Evolutionary conservation across 2,329 filamentous ascomycete genomes (phyloP), one percentile per base, ranked within the genome.

Genomic region (Emergomyces orientalis): DNA sequence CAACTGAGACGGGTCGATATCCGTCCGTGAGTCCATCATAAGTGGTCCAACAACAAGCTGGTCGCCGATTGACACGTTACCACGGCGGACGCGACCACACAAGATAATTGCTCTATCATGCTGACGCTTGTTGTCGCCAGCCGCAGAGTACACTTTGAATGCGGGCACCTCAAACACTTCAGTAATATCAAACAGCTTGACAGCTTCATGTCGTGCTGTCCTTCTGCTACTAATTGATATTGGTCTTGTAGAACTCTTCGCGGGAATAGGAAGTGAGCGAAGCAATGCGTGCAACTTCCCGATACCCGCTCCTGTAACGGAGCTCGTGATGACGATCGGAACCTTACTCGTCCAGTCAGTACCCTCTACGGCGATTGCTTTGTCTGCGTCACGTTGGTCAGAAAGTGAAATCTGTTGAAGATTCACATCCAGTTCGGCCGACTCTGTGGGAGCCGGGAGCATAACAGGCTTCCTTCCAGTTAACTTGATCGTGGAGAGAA

Each of bases 241-340:
- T n/a, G 59, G 65, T 61, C 69, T 69, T 34, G 70, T 67, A 9
- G 63, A 58, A 8, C 82, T 82, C 0, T 74, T 69, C 1, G 80
- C 76, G 7, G 88, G 87, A 27, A 93, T 80, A 0, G 92, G 92
- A 49, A 99, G 79, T 62, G 82, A 84, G 63, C 87, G 84, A 14
- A 99, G 79, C 25, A 97, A 81, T 22, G 91, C 89, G 76, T 97
- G 94, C 27, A 96, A 74, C 62, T 89, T 84, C 5, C 86, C 86
- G 62, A 97, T 88, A 0, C 94, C 93, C 14, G 83, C 87, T 0
- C 93, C 94, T 67, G 88, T 90, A 1, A 96, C 87, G 3, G 91
- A 86, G 71, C 92, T 97, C 3, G 91, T 93, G 63, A 97, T 81
- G 1, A 97, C 77, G 58, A 99, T 92, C 0, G 94, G 94, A 0